phyloP scores from a whole-genome alignment of 768 basidiomycete genomes.

The Auricularia sp. region DNA sequence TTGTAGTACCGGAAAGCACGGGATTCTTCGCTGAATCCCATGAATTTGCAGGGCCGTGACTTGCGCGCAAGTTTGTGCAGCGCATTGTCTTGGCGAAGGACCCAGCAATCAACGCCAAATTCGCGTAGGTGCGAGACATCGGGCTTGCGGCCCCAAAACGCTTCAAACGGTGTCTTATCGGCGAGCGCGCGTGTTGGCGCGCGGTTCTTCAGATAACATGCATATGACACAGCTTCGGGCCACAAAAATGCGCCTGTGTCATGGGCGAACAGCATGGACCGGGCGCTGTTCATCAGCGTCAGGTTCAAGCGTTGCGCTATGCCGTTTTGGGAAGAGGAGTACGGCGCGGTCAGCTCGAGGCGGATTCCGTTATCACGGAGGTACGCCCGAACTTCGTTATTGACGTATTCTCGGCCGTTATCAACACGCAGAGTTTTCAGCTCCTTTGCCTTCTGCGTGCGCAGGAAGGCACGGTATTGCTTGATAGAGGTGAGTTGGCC shows the following conservation, averaged over 20 bases:
- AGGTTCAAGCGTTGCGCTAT: too few species aligned
- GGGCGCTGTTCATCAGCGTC: background rate
- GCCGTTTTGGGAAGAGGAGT: too few species aligned
- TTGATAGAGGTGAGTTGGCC: too few species aligned
- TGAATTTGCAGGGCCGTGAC: background rate
- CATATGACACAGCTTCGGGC: background rate
- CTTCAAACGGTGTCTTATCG: conserved; percentile 15
- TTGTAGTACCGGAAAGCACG: background rate
- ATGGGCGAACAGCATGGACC: conserved; percentile 1
- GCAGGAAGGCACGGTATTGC: too few species aligned
- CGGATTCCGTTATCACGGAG: too few species aligned
- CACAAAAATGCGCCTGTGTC: too few species aligned
- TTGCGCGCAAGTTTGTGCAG: background rate
- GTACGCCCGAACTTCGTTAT: too few species aligned
- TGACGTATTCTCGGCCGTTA: too few species aligned
- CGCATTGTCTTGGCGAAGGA: background rate
- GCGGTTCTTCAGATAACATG: conserved; percentile 3
- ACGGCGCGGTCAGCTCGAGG: too few species aligned
- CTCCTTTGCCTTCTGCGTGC: too few species aligned
- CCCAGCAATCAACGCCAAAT: conserved; percentile 15
- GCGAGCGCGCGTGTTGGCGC: background rate
- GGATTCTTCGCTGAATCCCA: background rate
- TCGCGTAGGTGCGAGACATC: conserved; percentile 13
- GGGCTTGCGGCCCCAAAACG: conserved; percentile 15
- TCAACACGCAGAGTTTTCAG: too few species aligned